Evolutionary conservation across 2,329 filamentous ascomycete species (phyloP).

Genomic region (Xylariaceae sp.): DNA sequence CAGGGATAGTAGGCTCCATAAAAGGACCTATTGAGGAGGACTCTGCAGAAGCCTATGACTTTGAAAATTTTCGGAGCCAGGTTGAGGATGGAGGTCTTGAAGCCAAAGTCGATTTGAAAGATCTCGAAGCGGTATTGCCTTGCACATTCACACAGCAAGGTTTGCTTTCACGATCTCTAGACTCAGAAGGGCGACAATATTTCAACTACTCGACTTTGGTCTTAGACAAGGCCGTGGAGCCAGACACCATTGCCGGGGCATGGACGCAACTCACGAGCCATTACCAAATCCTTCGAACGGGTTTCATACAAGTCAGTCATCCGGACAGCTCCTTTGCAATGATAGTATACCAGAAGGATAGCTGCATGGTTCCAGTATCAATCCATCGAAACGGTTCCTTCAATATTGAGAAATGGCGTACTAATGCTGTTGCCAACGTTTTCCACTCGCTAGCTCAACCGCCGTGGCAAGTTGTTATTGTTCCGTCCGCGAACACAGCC

Average conservation of each 20-base stretch:
- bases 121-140: constrained; percentile 67
- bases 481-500: constrained; percentile 25
- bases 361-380: constrained; percentile 28
- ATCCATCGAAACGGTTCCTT: constrained; percentile 34
- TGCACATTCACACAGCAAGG: constrained; percentile 82
- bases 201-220: constrained; percentile 72
- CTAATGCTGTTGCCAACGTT: constrained; percentile 40
- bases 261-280: constrained; percentile 61
- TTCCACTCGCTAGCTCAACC: constrained; percentile 56
- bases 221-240: constrained; percentile 49
- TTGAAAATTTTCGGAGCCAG: constrained; percentile 46
- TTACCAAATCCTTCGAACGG: constrained; percentile 78
- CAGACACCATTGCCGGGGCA: constrained; percentile 55
- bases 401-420: constrained; percentile 47
- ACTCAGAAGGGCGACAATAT: constrained; percentile 71
- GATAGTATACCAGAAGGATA: constrained; percentile 60
- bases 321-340: constrained; percentile 72
- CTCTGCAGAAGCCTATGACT: constrained; percentile 44
- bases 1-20: constrained; percentile 37
- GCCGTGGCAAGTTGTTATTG: constrained; percentile 67
- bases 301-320: constrained; percentile 70
- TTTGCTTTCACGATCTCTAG: constrained; percentile 76
- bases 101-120: constrained; percentile 23
- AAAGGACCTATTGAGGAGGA: neutral
- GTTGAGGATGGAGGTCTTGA: constrained; percentile 40